These are phyloP conservation scores for Ophiocordyceps camponoti-leonardi DNA, from an alignment of 2,329 filamentous ascomycete genomes.

Conservation along the genomic window DNA sequence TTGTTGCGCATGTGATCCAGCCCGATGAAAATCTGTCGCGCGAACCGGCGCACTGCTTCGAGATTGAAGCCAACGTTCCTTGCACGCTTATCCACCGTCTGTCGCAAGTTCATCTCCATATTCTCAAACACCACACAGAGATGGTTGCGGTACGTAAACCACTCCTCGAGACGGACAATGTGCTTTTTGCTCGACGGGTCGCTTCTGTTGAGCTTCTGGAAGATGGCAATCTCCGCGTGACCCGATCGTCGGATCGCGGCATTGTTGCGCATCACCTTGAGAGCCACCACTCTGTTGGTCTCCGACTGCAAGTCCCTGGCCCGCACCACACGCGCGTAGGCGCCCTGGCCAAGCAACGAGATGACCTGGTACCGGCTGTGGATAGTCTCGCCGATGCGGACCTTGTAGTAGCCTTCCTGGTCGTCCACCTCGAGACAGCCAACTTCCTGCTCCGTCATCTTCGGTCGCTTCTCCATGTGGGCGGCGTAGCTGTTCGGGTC, in stretches of 20 bases:
- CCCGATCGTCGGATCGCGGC: slow-evolving; percentile 84
- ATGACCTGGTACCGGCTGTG: slow-evolving; percentile 82
- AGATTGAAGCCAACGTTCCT: slow-evolving; percentile 88
- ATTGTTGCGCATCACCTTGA: slow-evolving; percentile 97
- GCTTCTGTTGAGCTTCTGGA: slow-evolving; percentile 70
- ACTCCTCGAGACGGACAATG: slow-evolving; percentile 69
- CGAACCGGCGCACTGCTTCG: slow-evolving; percentile 71
- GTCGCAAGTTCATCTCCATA: slow-evolving; percentile 78
- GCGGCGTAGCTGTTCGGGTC: slow-evolving; percentile 48
- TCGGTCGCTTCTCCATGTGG: slow-evolving; percentile 22
- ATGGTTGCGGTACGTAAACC: slow-evolving; percentile 89
- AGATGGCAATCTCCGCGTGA: slow-evolving; percentile 83
- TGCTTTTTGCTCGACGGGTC: slow-evolving; percentile 86
- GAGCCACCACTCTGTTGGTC: slow-evolving; percentile 51
- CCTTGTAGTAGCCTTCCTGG: slow-evolving; percentile 89
- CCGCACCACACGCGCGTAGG: slow-evolving; percentile 92
- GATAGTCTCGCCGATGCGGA: slow-evolving; percentile 79
- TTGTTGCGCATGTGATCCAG: slow-evolving; percentile 78
- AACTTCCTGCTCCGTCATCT: slow-evolving; percentile 44
- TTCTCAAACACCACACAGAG: slow-evolving; percentile 96
- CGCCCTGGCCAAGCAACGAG: slow-evolving; percentile 75
- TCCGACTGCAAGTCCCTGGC: slow-evolving; percentile 62
- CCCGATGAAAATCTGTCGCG: slow-evolving; percentile 85
- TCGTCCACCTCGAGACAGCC: slow-evolving; percentile 88
- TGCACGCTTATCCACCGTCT: slow-evolving; percentile 90